Conservation (phyloP, 1,284 basidiomycete genomes). For the Neotropicomus parvogracilis region DNA sequence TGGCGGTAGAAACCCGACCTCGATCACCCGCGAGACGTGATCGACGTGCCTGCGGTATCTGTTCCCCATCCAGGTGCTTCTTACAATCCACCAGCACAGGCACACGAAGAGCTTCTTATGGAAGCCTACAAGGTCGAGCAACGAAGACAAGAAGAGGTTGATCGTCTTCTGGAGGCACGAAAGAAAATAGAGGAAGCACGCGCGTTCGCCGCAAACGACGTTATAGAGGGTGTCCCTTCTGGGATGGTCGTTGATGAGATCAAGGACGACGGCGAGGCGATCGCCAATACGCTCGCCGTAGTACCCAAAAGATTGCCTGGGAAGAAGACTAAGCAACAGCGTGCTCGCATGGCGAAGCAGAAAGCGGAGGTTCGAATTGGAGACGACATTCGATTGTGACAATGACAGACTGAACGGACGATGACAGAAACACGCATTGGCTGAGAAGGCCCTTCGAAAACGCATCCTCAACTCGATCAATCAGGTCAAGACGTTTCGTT, state of each 20-base stretch:
- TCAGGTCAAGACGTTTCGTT: conserved; percentile 51
- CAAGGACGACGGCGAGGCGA: conserved; percentile 39
- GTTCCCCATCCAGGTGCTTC: conserved; percentile 84
- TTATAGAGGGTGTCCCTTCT: conserved; percentile 30
- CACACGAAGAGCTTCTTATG: conserved; percentile 74
- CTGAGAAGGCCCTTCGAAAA: conserved; percentile 55
- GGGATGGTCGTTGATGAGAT: conserved; percentile 64
- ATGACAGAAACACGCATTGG: conserved; percentile 61
- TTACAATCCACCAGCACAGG: conserved; percentile 86
- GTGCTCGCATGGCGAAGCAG: conserved; percentile 56
- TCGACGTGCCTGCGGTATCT: conserved; percentile 63
- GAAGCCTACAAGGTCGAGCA: conserved; percentile 70
- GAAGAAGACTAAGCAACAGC: conserved; percentile 75
- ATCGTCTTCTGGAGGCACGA: conserved; percentile 53
- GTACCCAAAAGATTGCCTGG: conserved; percentile 46
- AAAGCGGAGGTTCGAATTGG: conserved; percentile 54
- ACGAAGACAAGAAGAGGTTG: conserved; percentile 51
- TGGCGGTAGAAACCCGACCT: conserved; percentile 45
- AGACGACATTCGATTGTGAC: neutral
- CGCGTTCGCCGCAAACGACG: conserved; percentile 26
- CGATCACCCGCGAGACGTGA: conserved; percentile 48
- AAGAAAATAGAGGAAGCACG: conserved; percentile 52
- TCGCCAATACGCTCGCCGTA: conserved; percentile 27
- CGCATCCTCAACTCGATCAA: conserved; percentile 56
- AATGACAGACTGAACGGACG: neutral